phyloP scores from a whole-genome alignment of 441 rosid species.

The Adansonia madagascariensis region DNA sequence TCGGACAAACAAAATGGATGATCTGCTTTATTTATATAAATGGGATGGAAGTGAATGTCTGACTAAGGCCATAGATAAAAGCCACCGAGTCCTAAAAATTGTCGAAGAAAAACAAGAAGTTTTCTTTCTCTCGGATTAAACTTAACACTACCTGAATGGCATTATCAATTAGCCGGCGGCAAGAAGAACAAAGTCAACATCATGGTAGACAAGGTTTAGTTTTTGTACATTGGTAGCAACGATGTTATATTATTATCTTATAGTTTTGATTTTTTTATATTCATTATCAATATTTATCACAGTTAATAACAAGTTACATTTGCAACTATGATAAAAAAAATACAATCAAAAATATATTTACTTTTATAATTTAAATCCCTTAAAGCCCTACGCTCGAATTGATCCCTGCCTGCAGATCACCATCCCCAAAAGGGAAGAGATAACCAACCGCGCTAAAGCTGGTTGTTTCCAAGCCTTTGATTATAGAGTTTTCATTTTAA shows the following conservation, averaged over 20 bases:
- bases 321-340: too few relatives aligned
- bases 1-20: not conserved
- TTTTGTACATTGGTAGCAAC: not conserved
- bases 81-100: not conserved
- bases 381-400: not conserved
- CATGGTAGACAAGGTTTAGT: not conserved
- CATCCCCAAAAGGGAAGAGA: not conserved
- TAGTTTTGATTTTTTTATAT: too few relatives aligned
- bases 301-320: too few relatives aligned
- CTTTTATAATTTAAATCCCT: too few relatives aligned
- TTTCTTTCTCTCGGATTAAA: not conserved
- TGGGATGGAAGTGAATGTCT: constrained; percentile 16
- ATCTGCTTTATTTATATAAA: constrained; percentile 11
- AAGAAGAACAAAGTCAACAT: not conserved
- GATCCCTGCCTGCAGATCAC: not conserved
- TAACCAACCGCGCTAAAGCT: not conserved
- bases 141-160: not conserved
- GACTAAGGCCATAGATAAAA: constrained; percentile 2
- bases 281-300: too few relatives aligned
- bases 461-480: not conserved
- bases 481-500: not conserved
- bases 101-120: not conserved
- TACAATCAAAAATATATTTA: too few relatives aligned
- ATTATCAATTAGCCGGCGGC: not conserved
- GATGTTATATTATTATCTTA: too few relatives aligned